Base-by-base conservation (phyloP, 345 rosid genomes). In the Rhizophora mangle region DNA sequence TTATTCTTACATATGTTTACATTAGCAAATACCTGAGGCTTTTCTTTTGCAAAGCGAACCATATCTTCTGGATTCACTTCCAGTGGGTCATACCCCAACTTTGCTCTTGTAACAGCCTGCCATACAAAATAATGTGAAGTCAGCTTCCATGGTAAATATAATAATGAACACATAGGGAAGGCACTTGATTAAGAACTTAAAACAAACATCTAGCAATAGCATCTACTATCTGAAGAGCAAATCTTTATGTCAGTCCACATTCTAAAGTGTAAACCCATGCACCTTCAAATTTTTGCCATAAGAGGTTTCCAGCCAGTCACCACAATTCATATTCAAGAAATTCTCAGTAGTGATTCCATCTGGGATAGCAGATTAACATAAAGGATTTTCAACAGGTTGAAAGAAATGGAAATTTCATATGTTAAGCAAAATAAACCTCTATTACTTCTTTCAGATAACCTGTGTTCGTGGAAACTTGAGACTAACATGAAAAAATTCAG, bases 21-120 rank as follows among this genome's bases (percentile, higher is more conserved):
- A 71, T 64, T 63, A 54, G 72, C 60, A 60, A 66, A 60, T 81
- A 93, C 98, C 97, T 94, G 98, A 78, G 98, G 88, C 68, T 83
- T 87, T 74, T 94, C 98, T 83, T 76, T 89, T 21, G 98, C 97
- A 87, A 89, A 89, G 71, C 81, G 86, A 77, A 94, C 98, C 98
- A 94, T 94, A 81, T 94, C 98, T 79, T 94, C 98, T 70, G 98
- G 98, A 84, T 94, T 89, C 79, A 94, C 98, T 82, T 89, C 98
- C 63, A 87, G 72, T 29, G 98, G 98, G 85, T 94, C 96, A 85
- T 89, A 94, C 64, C 98, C 98, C 76, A 94, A 77, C 82, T 94
- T 94, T 77, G 95, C 89, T 88, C 88, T 94, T 30, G 98, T 91
- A 67, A 94, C 98, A 53, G 97, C 97, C 98, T 93, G 82, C 69